Conservation (phyloP, 2,329 filamentous ascomycete species). For the Fusarium tuaranense region DNA sequence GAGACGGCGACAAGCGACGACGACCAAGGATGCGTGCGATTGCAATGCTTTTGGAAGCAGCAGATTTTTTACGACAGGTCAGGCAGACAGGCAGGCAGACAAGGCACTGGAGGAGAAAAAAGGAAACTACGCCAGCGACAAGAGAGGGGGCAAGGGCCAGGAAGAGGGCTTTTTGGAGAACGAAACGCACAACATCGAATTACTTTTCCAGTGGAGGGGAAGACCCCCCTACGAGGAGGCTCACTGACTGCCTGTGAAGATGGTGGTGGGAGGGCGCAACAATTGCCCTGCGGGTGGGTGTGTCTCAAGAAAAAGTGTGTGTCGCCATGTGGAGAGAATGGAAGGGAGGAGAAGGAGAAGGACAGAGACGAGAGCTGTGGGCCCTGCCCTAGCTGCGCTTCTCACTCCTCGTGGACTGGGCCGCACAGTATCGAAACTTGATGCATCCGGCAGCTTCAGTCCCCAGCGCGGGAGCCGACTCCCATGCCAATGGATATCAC, state of each 20-base stretch:
- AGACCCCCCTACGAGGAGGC: constrained; percentile 28
- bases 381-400: constrained; percentile 39
- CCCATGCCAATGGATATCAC: constrained; percentile 9
- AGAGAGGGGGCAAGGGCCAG: constrained; percentile 26
- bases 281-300: constrained; percentile 26
- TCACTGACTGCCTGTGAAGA: constrained; percentile 18
- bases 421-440: constrained; percentile 38
- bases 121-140: constrained; percentile 29
- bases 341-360: constrained; percentile 46
- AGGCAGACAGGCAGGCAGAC: constrained; percentile 1
- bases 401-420: constrained; percentile 15
- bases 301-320: constrained; percentile 40
- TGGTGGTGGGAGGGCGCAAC: constrained; percentile 28
- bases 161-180: constrained; percentile 37
- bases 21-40: constrained; percentile 6
- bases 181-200: constrained; percentile 41
- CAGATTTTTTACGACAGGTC: constrained; percentile 22
- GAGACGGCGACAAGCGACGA: constrained; percentile 21
- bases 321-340: constrained; percentile 44
- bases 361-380: constrained; percentile 39
- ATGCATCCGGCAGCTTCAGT: constrained; percentile 22
- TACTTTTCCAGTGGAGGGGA: constrained; percentile 34
- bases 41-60: constrained; percentile 16
- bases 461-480: background rate
- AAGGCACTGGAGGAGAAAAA: constrained; percentile 15